These are phyloP conservation scores for Ganoderma leucocontextum DNA, from an alignment of 1,284 basidiomycete species.

Conservation along the genomic window DNA sequence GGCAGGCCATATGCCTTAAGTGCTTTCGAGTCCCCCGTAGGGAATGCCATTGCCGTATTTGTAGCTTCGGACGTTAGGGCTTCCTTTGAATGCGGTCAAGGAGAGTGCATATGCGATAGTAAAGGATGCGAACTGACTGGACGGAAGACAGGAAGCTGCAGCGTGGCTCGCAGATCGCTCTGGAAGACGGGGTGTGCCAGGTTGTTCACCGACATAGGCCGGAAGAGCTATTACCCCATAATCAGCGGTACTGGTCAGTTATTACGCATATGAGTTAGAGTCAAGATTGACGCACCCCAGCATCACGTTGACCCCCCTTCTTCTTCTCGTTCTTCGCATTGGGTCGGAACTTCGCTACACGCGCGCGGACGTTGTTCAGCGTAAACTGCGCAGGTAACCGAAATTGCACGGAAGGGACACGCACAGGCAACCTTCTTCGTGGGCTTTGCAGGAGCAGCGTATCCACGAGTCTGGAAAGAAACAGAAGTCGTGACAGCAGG, in stretches of 20 bases:
- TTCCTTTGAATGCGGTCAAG: slow-evolving; percentile 41
- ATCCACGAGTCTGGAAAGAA: slow-evolving; percentile 23
- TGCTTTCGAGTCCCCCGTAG: slow-evolving; percentile 54
- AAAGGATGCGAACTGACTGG: slow-evolving; percentile 45
- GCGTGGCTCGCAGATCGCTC: slow-evolving; percentile 37
- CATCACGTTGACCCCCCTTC: slow-evolving; percentile 23
- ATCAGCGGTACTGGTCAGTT: not conserved
- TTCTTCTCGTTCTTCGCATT: slow-evolving; percentile 23
- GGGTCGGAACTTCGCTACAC: slow-evolving; percentile 26
- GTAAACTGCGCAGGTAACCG: no score
- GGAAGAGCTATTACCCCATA: slow-evolving; percentile 37
- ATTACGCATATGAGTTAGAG: not conserved
- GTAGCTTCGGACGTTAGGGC: slow-evolving; percentile 46
- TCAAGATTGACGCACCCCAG: slow-evolving; percentile 26
- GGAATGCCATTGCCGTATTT: slow-evolving; percentile 54
- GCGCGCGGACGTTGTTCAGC: slow-evolving; percentile 3
- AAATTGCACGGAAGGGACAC: not conserved
- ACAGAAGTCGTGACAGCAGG: slow-evolving; percentile 11
- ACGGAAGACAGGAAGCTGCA: slow-evolving; percentile 49
- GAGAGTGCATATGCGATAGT: not conserved
- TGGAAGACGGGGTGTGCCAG: slow-evolving; percentile 48
- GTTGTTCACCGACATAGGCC: slow-evolving; percentile 45
- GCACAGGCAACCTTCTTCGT: slow-evolving; percentile 29
- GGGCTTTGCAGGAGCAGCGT: slow-evolving; percentile 27
- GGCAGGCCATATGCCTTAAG: slow-evolving; percentile 71